phyloP scores from a whole-genome alignment of 2,329 filamentous ascomycete genomes.

The Colletotrichum eleusines region DNA sequence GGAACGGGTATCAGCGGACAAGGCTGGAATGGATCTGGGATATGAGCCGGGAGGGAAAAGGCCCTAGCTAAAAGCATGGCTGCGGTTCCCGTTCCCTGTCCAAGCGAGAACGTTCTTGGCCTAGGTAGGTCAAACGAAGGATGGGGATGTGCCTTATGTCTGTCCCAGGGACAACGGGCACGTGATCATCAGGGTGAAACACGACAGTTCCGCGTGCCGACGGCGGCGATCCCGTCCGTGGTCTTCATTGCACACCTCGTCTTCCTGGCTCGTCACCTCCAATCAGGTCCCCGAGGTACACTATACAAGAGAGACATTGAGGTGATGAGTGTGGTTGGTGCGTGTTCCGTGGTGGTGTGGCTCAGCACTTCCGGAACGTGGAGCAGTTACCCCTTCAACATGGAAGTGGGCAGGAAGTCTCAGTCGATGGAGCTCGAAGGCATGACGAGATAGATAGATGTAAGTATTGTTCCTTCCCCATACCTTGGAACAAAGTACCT shows the following conservation, averaged over 20 bases:
- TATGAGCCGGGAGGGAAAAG: background rate
- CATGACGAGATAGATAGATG: conserved; percentile 14
- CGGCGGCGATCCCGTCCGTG: conserved; percentile 13
- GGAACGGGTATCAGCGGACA: background rate
- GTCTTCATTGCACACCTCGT: background rate
- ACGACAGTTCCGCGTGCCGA: conserved; percentile 32
- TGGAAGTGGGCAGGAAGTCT: conserved; percentile 23
- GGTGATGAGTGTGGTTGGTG: conserved; percentile 34
- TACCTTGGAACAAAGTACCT: background rate
- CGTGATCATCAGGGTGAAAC: conserved; percentile 39
- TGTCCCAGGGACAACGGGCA: conserved; percentile 12
- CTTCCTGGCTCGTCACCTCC: background rate
- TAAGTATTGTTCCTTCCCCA: background rate
- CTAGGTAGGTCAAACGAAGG: background rate
- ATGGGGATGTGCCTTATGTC: conserved; percentile 4
- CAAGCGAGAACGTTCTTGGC: background rate
- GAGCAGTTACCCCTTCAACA: conserved; percentile 19
- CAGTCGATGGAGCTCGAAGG: conserved; percentile 9
- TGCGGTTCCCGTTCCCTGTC: background rate
- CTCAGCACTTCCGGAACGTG: conserved; percentile 34
- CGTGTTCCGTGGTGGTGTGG: conserved; percentile 37
- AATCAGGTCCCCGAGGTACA: background rate
- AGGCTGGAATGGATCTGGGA: background rate
- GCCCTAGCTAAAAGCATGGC: background rate
- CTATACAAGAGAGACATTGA: conserved; percentile 1